Percentiles rank a stretch among this genome's conserved stretches.
Evolutionary conservation across 139 green algal genomes (phyloP).

Genomic region (Picochlorum sp.): DNA sequence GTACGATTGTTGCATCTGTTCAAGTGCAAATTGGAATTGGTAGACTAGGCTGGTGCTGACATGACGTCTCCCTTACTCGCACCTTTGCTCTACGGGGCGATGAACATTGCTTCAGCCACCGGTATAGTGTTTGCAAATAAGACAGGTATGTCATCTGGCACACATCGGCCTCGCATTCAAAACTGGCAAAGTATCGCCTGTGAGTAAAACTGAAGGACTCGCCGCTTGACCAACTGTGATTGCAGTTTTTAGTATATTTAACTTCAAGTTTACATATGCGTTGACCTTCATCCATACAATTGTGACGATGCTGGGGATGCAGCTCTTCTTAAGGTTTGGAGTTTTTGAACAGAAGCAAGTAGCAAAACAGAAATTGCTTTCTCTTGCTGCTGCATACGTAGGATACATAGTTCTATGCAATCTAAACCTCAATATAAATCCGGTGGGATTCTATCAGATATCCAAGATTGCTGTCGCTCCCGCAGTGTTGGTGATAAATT

Average conservation of each 20-base stretch:
- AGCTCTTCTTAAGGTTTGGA: conserved; percentile 15
- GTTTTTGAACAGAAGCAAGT: conserved; percentile 60
- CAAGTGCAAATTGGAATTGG: too few relatives aligned
- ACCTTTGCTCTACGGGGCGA: conserved; percentile 44
- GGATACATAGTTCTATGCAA: conserved; percentile 86
- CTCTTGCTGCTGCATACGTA: conserved; percentile 69
- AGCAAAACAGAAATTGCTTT: conserved; percentile 33
- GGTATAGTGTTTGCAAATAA: conserved; percentile 90
- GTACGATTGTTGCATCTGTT: too few relatives aligned
- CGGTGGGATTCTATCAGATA: conserved; percentile 82
- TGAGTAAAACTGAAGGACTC: not conserved
- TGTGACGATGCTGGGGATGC: conserved; percentile 56
- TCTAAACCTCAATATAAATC: conserved; percentile 80
- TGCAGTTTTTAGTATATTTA: conserved; percentile 51
- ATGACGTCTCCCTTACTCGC: not conserved
- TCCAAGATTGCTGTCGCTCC: conserved; percentile 84
- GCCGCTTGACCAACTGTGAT: not conserved
- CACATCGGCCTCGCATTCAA: not conserved
- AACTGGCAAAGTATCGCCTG: not conserved
- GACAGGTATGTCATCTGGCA: conserved; percentile 16
- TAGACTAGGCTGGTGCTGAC: not conserved
- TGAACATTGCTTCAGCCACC: conserved; percentile 46
- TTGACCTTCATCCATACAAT: conserved; percentile 80
- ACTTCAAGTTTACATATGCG: conserved; percentile 68
- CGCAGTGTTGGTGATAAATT: conserved; percentile 68